These are phyloP conservation scores for Chlamydomonas asymmetrica DNA, from an alignment of 139 green algal species.

Conservation along the genomic window DNA sequence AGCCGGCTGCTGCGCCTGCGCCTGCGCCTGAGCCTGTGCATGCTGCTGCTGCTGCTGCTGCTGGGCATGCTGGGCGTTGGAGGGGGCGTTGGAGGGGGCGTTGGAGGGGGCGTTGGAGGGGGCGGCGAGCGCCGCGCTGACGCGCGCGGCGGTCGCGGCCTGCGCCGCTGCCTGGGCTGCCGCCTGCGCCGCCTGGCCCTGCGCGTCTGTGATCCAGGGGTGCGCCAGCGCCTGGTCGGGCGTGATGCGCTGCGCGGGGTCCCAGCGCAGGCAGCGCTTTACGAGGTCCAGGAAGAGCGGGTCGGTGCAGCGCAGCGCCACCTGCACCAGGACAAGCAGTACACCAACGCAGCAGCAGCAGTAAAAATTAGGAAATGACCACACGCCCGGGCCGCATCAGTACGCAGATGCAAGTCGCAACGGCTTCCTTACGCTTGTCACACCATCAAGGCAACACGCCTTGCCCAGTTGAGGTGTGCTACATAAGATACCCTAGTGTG, in stretches of 20 bases:
- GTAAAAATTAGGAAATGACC: no score
- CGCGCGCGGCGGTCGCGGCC: not conserved
- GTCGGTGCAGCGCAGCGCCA: constrained; percentile 56
- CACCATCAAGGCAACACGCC: no score
- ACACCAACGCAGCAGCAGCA: no score
- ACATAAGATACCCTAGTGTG: no score
- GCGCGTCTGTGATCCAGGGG: constrained; percentile 65
- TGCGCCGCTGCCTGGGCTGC: not conserved
- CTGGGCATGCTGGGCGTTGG: not conserved
- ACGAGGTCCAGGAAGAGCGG: constrained; percentile 66
- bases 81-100: not conserved
- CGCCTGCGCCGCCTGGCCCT: not conserved
- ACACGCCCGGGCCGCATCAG: no score
- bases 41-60: not conserved
- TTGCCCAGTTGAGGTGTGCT: no score
- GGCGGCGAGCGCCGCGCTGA: not conserved
- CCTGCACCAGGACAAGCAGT: not conserved
- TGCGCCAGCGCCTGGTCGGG: constrained; percentile 78
- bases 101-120: not conserved
- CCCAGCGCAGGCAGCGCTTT: constrained; percentile 70
- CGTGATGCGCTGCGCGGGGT: constrained; percentile 65
- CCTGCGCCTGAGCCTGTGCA: not conserved
- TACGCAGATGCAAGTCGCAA: no score
- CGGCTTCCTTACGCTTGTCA: no score
- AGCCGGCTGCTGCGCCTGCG: not conserved